These are phyloP conservation scores for Aspergillus bertholletiae DNA, from an alignment of 495 filamentous ascomycete species.

Conservation along the genomic window DNA sequence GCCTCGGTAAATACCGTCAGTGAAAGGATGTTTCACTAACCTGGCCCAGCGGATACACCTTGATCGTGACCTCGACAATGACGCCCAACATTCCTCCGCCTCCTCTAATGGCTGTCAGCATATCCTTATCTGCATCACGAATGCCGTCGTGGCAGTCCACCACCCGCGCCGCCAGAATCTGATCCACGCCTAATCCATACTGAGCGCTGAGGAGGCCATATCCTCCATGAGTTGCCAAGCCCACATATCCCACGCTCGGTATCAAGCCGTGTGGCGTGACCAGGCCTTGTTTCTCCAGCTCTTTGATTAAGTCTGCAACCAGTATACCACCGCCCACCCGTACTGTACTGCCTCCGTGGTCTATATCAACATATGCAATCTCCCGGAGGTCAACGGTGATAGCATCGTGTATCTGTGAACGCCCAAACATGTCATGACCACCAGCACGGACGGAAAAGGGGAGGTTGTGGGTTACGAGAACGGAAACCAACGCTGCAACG, in stretches of 20 bases:
- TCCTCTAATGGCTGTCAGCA: conserved; percentile 35
- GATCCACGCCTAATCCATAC: conserved; percentile 37
- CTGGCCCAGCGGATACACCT: no score
- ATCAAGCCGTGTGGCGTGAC: conserved; percentile 24
- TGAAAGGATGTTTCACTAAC: no score
- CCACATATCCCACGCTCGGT: conserved; percentile 32
- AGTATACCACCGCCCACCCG: conserved; percentile 34
- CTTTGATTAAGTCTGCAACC: conserved; percentile 18
- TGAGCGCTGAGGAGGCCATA: conserved; percentile 34
- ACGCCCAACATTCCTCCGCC: conserved; percentile 39
- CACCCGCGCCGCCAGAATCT: conserved; percentile 37
- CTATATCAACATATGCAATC: conserved; percentile 25
- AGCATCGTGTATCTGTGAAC: conserved; percentile 15
- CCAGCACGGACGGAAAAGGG: conserved; percentile 35
- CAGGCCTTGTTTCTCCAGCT: conserved; percentile 26
- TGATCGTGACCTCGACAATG: conserved; percentile 36
- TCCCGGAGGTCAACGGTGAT: conserved; percentile 37
- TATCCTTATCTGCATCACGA: conserved; percentile 23
- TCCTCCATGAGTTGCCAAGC: conserved; percentile 39
- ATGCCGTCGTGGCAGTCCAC: conserved; percentile 32
- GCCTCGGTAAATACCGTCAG: conserved; percentile 11
- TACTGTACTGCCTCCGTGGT: conserved; percentile 18
- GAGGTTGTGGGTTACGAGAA: conserved; percentile 1
- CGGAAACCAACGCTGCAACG: no score
- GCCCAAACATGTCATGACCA: conserved; percentile 34